Evolutionary conservation across 139 green algal genomes (phyloP).

Genomic region (Volvox reticuliferus): DNA sequence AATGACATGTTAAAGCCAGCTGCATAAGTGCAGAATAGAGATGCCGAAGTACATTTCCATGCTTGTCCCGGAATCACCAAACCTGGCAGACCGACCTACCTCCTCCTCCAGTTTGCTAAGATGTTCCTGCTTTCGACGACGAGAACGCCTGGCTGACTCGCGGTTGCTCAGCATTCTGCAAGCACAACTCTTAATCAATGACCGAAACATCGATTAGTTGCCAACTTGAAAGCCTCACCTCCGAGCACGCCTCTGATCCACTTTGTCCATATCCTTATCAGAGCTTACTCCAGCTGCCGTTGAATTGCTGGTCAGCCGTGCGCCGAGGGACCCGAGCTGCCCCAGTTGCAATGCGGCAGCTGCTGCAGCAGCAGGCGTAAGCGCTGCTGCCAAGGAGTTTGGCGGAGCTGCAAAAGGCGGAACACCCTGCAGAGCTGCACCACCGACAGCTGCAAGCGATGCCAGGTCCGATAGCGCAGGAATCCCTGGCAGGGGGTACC

Average conservation of each 20-base stretch:
- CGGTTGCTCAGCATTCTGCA: slow-evolving; percentile 91
- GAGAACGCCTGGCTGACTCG: slow-evolving; percentile 87
- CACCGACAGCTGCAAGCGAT: slow-evolving; percentile 35
- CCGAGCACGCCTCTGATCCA: slow-evolving; percentile 26
- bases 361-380: slow-evolving; percentile 40
- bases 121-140: slow-evolving; percentile 91
- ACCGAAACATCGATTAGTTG: neutral
- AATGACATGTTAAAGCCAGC: too few species aligned
- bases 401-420: neutral
- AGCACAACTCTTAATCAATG: neutral
- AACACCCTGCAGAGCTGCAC: slow-evolving; percentile 28
- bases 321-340: slow-evolving; percentile 32
- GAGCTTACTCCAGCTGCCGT: slow-evolving; percentile 2
- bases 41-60: too few species aligned
- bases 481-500: slow-evolving; percentile 21
- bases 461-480: slow-evolving; percentile 36
- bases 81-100: slow-evolving; percentile 46
- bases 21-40: too few species aligned
- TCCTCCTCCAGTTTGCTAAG: slow-evolving; percentile 80
- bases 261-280: slow-evolving; percentile 45
- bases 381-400: slow-evolving; percentile 12
- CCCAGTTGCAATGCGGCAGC: slow-evolving; percentile 55
- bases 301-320: neutral
- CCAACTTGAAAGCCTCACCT: slow-evolving; percentile 15
- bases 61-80: neutral